Base-by-base conservation (phyloP, 495 filamentous ascomycete genomes). In the Diplogelasinospora grovesii region DNA sequence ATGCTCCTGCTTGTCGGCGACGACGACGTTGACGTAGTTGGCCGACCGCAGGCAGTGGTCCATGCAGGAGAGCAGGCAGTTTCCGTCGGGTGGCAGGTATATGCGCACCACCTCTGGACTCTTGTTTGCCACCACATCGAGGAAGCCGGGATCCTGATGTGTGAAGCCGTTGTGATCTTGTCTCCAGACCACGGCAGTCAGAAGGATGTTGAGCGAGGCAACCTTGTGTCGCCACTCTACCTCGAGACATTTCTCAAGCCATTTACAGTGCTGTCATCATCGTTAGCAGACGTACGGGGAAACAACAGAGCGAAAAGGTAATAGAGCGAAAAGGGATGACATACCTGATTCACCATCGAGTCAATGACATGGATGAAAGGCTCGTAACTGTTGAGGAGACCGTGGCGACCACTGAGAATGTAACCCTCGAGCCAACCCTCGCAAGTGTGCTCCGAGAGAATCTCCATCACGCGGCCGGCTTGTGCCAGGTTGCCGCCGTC, bases 141-240 rank as follows among this genome's bases (percentile, higher is more conserved):
- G 70, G 72, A 85, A 86, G 14, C 82, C 81, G 0, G 81, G 81
- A 45, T 86, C 82, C 56, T 86, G 82, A 59, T 86, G 82, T 0
- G 81, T 86, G 54, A 86, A 86, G 34, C 81, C 82, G 50, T 85
- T 85, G 68, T 86, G 82, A 54, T 86, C 82, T 59, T 86, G 82
- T 48, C 82, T 60, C 82, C 82, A 85, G 35, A 85, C 82, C 2
- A 83, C 83, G 1, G 80, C 76, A 0, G 81, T 86, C 21, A 85
- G 70, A 9, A 86, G 70, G 43, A 86, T 83, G 60, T 86, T 86
- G 42, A 86, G 71, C 1, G 79, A 83, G 13, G 80, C 70, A 13
- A 84, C 62, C 54, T 77, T 77, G 37, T 64, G 70, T 21, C 82
- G 71, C 81, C 81, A 86, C 46, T 81, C 75, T 3, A 85, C 75